Conservation (phyloP, 208 protist genomes). For the Trypanosoma rangeli region DNA sequence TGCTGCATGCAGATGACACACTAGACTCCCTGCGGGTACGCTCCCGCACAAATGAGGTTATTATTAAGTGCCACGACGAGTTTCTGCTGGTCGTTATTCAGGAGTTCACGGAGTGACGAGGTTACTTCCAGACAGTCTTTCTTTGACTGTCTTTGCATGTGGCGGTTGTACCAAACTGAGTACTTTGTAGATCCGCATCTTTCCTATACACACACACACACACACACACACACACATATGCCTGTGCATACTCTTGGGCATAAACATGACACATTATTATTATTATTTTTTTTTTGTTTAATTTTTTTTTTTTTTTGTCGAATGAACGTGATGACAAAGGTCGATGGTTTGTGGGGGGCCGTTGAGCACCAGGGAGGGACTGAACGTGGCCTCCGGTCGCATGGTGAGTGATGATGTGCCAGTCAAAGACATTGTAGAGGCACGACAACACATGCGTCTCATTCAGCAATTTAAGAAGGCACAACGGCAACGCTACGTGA, state of each 20-base stretch:
- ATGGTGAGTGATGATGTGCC: slow-evolving; percentile 2
- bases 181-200: background rate
- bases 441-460: slow-evolving; percentile 1
- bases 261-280: background rate
- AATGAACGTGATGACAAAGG: background rate
- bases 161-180: background rate
- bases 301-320: background rate
- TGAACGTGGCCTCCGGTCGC: slow-evolving; percentile 9
- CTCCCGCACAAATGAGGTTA: slow-evolving; percentile 67
- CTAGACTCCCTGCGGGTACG: slow-evolving; percentile 73
- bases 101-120: slow-evolving; percentile 53
- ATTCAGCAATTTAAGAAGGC: background rate
- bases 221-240: background rate
- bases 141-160: background rate
- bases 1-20: slow-evolving; percentile 42
- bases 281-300: background rate
- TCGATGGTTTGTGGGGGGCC: background rate
- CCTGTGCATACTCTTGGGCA: background rate
- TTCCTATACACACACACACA: background rate
- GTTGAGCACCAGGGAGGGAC: background rate
- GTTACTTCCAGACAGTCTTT: background rate
- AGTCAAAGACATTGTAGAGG: slow-evolving; percentile 3
- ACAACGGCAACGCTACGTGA: slow-evolving; percentile 1
- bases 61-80: slow-evolving; percentile 71
- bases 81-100: slow-evolving; percentile 85